These are phyloP conservation scores for Ceratocystis colombiana DNA, from an alignment of 2,329 filamentous ascomycete genomes.

Conservation along the genomic window DNA sequence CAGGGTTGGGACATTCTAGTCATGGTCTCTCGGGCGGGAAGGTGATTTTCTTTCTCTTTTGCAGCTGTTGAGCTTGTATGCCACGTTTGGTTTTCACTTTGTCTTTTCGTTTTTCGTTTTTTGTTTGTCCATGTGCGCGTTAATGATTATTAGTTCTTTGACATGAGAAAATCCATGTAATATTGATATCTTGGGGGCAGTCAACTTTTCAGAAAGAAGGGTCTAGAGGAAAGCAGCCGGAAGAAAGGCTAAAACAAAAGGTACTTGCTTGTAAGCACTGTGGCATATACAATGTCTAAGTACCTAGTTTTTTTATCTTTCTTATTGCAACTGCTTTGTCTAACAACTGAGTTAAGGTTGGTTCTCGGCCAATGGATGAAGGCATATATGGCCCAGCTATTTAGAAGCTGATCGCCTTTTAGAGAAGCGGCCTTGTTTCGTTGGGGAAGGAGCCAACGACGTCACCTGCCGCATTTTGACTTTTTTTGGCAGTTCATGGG, in stretches of 20 bases:
- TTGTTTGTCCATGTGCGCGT: conserved; percentile 20
- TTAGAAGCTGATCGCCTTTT: background rate
- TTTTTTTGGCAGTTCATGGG: background rate
- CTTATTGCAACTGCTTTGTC: no score
- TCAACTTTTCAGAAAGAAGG: background rate
- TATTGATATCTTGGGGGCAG: background rate
- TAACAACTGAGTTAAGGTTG: background rate
- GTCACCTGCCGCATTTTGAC: conserved; percentile 19
- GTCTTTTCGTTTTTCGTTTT: conserved; percentile 5
- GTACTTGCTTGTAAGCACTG: background rate
- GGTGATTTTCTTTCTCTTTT: conserved; percentile 15
- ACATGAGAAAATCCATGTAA: background rate
- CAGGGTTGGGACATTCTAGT: conserved; percentile 8
- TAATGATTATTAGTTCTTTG: conserved; percentile 24
- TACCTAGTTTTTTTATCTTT: background rate
- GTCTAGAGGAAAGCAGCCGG: background rate
- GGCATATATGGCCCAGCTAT: background rate
- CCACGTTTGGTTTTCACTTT: conserved; percentile 14
- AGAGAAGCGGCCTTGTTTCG: background rate
- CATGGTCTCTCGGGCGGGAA: background rate
- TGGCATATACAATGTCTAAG: background rate
- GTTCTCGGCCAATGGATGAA: background rate
- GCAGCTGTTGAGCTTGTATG: conserved; percentile 11
- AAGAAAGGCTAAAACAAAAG: background rate
- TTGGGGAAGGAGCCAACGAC: conserved; percentile 21